Percentiles rank a stretch among this genome's conserved stretches.
These are phyloP conservation scores for Lentinula sp. DNA, from an alignment of 768 basidiomycete species.

Conservation along the genomic window DNA sequence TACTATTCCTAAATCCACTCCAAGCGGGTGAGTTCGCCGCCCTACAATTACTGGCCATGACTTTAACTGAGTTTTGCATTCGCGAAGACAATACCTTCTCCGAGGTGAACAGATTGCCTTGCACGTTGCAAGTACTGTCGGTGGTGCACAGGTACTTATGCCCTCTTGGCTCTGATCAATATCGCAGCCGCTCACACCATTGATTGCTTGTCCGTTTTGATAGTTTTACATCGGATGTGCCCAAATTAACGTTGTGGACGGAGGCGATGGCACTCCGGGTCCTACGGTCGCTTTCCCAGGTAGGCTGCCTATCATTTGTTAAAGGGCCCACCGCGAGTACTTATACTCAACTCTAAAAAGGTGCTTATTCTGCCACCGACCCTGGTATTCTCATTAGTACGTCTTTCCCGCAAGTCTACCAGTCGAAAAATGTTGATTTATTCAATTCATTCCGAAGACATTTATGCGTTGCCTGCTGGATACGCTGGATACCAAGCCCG, in stretches of 20 bases:
- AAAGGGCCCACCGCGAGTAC: not conserved
- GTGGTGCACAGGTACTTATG: constrained; percentile 22
- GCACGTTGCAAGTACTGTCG: constrained; percentile 20
- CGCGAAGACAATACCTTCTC: constrained; percentile 19
- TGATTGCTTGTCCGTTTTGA: not conserved
- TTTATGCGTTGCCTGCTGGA: constrained; percentile 22
- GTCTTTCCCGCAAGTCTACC: not conserved
- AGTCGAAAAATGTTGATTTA: not conserved
- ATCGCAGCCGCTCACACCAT: too few species aligned
- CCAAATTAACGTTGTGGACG: constrained; percentile 27
- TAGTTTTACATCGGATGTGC: constrained; percentile 33
- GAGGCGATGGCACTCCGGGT: constrained; percentile 23
- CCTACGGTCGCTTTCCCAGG: constrained; percentile 29
- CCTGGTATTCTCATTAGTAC: constrained; percentile 28
- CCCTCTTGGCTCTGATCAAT: not conserved
- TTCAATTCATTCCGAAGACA: constrained; percentile 13
- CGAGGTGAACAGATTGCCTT: constrained; percentile 31
- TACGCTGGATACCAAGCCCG: constrained; percentile 27
- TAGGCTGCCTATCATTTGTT: not conserved
- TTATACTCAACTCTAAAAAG: constrained; percentile 6
- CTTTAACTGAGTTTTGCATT: not conserved
- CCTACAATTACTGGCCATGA: not conserved
- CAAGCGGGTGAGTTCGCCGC: constrained; percentile 22
- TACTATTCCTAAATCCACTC: constrained; percentile 25
- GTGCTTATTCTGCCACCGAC: constrained; percentile 25